A percentile compares a stretch with the other conserved stretches of the same genome.
phyloP scores from a whole-genome alignment of 805 yeast genomes.

The Teunomyces pallodes region DNA sequence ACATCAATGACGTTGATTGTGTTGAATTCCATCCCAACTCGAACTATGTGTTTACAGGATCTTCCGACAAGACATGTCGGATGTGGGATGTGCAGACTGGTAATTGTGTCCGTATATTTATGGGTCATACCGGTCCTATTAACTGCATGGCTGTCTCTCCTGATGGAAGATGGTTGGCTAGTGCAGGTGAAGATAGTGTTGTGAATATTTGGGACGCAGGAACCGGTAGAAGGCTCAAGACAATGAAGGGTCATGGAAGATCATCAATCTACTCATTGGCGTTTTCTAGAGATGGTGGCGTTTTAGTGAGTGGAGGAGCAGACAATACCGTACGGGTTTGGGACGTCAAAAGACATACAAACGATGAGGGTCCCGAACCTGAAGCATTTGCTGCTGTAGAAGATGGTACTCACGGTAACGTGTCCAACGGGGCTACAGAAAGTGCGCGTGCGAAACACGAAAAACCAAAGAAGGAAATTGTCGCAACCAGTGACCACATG shows the following conservation, averaged over 20 bases:
- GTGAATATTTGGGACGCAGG: slow-evolving; percentile 94
- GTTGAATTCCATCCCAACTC: slow-evolving; percentile 96
- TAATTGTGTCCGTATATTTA: slow-evolving; percentile 82
- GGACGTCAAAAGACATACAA: slow-evolving; percentile 87
- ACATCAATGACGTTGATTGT: slow-evolving; percentile 91
- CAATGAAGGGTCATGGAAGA: slow-evolving; percentile 94
- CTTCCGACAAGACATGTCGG: slow-evolving; percentile 90
- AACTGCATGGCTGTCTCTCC: slow-evolving; percentile 87
- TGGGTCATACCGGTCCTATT: slow-evolving; percentile 90
- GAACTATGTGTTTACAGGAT: slow-evolving; percentile 90
- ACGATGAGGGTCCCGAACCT: slow-evolving; percentile 74
- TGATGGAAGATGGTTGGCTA: slow-evolving; percentile 94
- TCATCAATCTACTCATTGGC: slow-evolving; percentile 80
- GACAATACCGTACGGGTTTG: slow-evolving; percentile 93
- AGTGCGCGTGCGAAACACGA: slow-evolving; percentile 32
- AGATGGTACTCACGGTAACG: slow-evolving; percentile 8
- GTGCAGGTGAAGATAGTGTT: slow-evolving; percentile 90
- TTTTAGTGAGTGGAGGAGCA: slow-evolving; percentile 87
- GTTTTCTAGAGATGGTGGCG: slow-evolving; percentile 84
- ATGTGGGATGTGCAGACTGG: slow-evolving; percentile 98
- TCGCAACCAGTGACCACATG: slow-evolving; percentile 87
- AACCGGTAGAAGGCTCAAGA: slow-evolving; percentile 80
- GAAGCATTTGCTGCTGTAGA: slow-evolving; percentile 50
- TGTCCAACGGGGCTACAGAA: slow-evolving; percentile 9
- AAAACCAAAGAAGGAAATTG: slow-evolving; percentile 60